Evolutionary conservation across 306 rosid species (phyloP).

Genomic region (Fragaria vesca): DNA sequence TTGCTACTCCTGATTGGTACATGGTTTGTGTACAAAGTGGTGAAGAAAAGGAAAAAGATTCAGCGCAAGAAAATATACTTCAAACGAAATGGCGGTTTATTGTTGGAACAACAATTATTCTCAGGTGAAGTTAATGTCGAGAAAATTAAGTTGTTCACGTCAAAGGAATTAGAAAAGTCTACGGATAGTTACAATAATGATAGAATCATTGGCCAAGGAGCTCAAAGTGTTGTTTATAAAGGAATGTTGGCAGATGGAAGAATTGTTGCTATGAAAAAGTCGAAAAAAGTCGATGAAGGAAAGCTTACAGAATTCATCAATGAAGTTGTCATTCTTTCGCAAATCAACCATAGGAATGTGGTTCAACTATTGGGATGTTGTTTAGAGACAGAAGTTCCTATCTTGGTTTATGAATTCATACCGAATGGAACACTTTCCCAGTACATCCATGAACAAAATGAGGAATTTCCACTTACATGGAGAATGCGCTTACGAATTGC

Average conservation of each 20-base stretch:
- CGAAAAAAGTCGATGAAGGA: not conserved
- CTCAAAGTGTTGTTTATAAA: constrained; percentile 6
- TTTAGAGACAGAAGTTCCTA: constrained; percentile 15
- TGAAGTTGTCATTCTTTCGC: constrained; percentile 20
- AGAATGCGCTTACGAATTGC: not conserved
- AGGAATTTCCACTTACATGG: not conserved
- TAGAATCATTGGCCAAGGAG: constrained; percentile 19
- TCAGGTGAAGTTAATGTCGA: constrained; percentile 1
- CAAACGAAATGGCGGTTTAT: constrained; percentile 1
- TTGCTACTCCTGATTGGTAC: not conserved
- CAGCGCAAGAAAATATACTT: not conserved
- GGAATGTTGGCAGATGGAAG: constrained; percentile 13
- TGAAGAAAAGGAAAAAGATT: not conserved
- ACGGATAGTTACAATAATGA: not conserved
- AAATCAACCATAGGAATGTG: constrained; percentile 10
- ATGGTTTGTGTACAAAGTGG: not conserved
- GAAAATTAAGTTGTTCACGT: not conserved
- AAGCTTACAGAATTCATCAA: constrained; percentile 3
- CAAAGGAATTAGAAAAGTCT: constrained; percentile 4
- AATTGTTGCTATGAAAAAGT: constrained; percentile 11
- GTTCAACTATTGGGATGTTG: constrained; percentile 11
- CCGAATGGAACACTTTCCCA: not conserved
- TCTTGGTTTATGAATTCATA: not conserved
- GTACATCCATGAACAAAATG: not conserved
- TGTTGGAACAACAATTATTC: not conserved